phyloP scores from a whole-genome alignment of 2,329 filamentous ascomycete genomes.

The Chaetomiaceae sp. region DNA sequence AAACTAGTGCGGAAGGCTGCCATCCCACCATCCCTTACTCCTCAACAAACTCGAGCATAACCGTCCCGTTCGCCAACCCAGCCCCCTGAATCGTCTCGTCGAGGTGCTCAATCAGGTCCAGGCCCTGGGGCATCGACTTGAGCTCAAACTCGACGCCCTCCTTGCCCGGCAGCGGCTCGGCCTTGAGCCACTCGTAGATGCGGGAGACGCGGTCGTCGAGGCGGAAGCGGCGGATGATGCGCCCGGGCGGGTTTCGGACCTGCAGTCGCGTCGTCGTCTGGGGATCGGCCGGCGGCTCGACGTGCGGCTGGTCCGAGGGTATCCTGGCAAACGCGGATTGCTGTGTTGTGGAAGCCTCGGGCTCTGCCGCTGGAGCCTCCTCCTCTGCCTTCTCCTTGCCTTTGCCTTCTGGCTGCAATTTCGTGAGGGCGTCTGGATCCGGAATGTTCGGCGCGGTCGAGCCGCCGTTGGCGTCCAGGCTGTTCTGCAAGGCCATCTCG shows the following conservation, averaged over 20 bases:
- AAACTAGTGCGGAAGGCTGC: neutral
- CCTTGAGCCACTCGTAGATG: constrained; percentile 96
- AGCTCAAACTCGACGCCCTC: constrained; percentile 78
- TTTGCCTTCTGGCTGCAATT: constrained; percentile 39
- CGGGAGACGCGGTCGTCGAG: constrained; percentile 71
- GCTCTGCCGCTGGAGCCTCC: constrained; percentile 37
- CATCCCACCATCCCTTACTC: constrained; percentile 30
- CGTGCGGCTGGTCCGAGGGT: constrained; percentile 66
- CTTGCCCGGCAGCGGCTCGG: constrained; percentile 76
- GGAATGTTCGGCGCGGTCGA: constrained; percentile 51
- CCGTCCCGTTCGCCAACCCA: constrained; percentile 84
- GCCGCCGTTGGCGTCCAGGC: constrained; percentile 56
- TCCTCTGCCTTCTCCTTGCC: constrained; percentile 22
- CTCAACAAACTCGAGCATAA: constrained; percentile 89
- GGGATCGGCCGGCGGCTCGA: constrained; percentile 69
- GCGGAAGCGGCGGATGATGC: constrained; percentile 81
- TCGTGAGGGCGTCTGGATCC: constrained; percentile 87
- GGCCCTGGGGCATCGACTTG: constrained; percentile 71
- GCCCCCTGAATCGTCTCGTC: constrained; percentile 73
- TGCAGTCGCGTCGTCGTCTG: constrained; percentile 81
- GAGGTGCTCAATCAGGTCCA: constrained; percentile 74
- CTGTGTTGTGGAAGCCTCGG: constrained; percentile 29
- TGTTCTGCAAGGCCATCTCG: constrained; percentile 88
- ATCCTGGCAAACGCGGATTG: constrained; percentile 63
- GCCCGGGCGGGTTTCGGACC: constrained; percentile 79